Conservation (phyloP, 306 rosid genomes). For the Betula pendula region DNA sequence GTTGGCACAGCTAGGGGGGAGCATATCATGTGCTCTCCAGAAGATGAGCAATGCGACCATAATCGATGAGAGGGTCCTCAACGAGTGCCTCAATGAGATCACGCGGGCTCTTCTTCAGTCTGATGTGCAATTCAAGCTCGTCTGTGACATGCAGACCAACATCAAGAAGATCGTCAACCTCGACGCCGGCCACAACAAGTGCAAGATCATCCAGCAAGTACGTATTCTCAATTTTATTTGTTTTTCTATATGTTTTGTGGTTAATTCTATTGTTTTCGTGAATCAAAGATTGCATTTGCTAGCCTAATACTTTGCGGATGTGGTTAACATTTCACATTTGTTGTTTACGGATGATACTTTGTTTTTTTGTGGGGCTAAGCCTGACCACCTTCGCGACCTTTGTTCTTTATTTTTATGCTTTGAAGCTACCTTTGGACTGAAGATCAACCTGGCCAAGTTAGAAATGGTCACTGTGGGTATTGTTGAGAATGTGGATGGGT, state of each 20-base stretch:
- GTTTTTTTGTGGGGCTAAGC: too few species aligned
- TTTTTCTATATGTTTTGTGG: too few species aligned
- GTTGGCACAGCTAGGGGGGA: slow-evolving; percentile 81
- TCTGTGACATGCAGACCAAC: slow-evolving; percentile 79
- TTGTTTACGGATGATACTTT: too few species aligned
- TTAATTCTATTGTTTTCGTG: background rate
- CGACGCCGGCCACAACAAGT: slow-evolving; percentile 86
- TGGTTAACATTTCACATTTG: too few species aligned
- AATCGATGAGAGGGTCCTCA: slow-evolving; percentile 84
- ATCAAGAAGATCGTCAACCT: slow-evolving; percentile 85
- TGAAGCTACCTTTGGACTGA: too few species aligned
- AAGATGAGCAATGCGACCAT: slow-evolving; percentile 94
- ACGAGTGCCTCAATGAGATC: slow-evolving; percentile 85
- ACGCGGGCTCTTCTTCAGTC: slow-evolving; percentile 89
- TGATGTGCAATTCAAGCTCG: slow-evolving; percentile 91
- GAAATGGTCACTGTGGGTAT: too few species aligned
- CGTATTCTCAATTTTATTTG: background rate
- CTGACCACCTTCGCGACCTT: too few species aligned
- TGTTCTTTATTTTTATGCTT: too few species aligned
- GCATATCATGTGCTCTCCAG: slow-evolving; percentile 92
- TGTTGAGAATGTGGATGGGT: too few species aligned
- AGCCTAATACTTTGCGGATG: too few species aligned
- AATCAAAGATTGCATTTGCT: too few species aligned
- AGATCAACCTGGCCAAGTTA: too few species aligned
- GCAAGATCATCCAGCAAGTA: slow-evolving; percentile 87